Percentiles rank a stretch among this genome's conserved stretches.
These are phyloP conservation scores for Fusarium aywerte DNA, from an alignment of 2,329 filamentous ascomycete genomes.

Conservation along the genomic window DNA sequence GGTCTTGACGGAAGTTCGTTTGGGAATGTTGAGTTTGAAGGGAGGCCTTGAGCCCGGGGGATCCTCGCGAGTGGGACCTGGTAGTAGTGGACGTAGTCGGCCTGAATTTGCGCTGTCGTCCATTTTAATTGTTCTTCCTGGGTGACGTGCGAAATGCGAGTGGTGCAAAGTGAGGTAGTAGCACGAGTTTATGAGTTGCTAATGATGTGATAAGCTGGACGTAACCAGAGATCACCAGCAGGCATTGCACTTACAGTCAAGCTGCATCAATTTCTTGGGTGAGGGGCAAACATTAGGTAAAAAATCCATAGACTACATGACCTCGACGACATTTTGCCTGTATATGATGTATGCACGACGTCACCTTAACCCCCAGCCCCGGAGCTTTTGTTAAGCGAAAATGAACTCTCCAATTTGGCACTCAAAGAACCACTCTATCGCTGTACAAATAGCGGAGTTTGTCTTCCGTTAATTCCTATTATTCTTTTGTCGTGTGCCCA, in stretches of 20 bases:
- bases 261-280: no score
- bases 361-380: constrained; percentile 8
- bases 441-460: neutral
- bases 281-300: neutral
- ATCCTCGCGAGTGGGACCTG: constrained; percentile 8
- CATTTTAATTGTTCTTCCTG: neutral
- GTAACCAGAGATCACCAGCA: neutral
- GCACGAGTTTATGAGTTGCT: neutral
- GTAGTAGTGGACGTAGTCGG: constrained; percentile 13
- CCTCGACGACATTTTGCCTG: constrained; percentile 5
- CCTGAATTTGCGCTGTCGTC: neutral
- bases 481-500: neutral
- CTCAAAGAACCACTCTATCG: neutral
- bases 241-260: neutral
- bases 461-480: neutral
- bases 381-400: constrained; percentile 7
- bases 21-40: constrained; percentile 23
- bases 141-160: neutral
- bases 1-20: constrained; percentile 22
- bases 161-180: neutral
- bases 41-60: neutral
- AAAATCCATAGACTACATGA: neutral
- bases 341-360: constrained; percentile 28
- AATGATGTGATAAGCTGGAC: neutral
- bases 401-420: neutral